Evolutionary conservation across 1,284 basidiomycete genomes (phyloP), one percentile per base, ranked within the genome.

Genomic region (Gymnopus androsaceus): DNA sequence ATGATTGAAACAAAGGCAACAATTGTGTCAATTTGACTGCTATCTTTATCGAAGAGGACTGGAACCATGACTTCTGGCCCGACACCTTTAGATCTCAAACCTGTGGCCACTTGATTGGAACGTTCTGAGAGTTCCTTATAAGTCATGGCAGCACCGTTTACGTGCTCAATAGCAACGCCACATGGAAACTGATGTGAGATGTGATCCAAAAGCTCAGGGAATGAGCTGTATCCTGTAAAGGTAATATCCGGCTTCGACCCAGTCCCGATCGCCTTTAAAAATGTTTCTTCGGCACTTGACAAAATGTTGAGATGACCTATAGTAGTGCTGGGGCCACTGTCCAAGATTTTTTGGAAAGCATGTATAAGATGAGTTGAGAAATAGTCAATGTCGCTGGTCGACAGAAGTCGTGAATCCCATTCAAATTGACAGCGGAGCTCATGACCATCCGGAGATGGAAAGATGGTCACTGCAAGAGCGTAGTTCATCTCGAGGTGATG

Each of bases 1-100:
- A 59, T 41, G 23, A 59, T 44, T 15, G 57, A 54, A 17, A 59
- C 54, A 11, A 59, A 23, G 7, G 57, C 54, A 19, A 59, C 48
- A 15, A 21, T 41, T 6, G 25, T 23, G 25, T 41, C 38, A n/a
- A 56, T 51, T 17, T 52, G 50, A 9, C 41, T 37, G 7, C 42
- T 41, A 11, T 47, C 42, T 6, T 30, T 31, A 30, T 56, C 27
- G 47, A 56, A 56, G 15, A 56, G 31, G 9, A 56, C 28, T 3
- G 54, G 54, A 1, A 56, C 54, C 48, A 56, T 41, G 7, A 41
- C 28, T 8, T 56, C 47, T 14, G 54, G 21, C 3, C 33, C 21
- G 23, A 56, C 47, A 8, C 54, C 54, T 33, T 45, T 49, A 9
- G 4, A 36, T 19, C 27, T 17, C n/a, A 56, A 42, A n/a, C 30